Conservation (phyloP, 75 land plant genomes). For the Cryptomeria japonica region DNA sequence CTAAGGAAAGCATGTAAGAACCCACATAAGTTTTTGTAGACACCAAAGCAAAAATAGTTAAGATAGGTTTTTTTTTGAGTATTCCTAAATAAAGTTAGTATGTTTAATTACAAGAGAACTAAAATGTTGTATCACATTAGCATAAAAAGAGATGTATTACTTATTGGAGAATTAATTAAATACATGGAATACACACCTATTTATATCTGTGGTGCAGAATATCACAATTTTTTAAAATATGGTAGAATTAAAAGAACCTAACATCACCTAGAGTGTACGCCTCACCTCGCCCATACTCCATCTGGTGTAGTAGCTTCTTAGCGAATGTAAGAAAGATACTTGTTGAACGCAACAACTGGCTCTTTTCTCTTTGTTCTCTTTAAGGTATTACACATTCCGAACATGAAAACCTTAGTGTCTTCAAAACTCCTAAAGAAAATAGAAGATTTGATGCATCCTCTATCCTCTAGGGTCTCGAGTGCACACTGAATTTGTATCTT, state of each 20-base stretch:
- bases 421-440: too few relatives aligned
- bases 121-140: not conserved
- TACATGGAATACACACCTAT: not conserved
- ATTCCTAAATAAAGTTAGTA: not conserved
- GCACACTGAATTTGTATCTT: too few relatives aligned
- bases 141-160: not conserved
- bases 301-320: not conserved
- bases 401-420: conserved; percentile 87
- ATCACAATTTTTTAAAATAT: not conserved
- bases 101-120: not conserved
- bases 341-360: not conserved
- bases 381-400: conserved; percentile 57
- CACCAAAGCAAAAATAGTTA: not conserved
- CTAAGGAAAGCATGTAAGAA: not conserved
- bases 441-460: too few relatives aligned
- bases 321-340: not conserved
- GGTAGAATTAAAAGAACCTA: not conserved
- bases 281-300: not conserved
- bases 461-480: too few relatives aligned
- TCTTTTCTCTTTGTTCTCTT: conserved; percentile 17
- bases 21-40: not conserved
- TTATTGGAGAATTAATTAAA: not conserved
- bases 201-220: not conserved
- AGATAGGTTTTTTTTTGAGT: not conserved
- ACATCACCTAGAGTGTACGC: not conserved